Evolutionary conservation across 2,329 filamentous ascomycete genomes (phyloP).

Genomic region (Exutisphaerella laricina): DNA sequence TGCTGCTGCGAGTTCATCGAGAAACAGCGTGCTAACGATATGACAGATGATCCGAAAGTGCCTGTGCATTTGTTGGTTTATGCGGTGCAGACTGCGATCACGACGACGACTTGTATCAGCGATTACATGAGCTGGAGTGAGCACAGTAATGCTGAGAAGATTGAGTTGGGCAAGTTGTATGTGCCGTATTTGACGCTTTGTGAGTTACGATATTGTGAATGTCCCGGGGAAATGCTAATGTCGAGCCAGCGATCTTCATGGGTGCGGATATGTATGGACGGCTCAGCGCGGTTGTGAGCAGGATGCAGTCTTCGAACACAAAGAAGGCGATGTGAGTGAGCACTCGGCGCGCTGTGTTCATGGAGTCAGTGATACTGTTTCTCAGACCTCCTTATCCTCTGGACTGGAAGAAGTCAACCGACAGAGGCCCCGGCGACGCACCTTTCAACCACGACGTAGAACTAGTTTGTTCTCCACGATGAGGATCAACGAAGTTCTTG

Average conservation of each 20-base stretch:
- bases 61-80: conserved; percentile 58
- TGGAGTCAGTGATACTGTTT: too few relatives aligned
- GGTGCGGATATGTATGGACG: conserved; percentile 39
- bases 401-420: too few relatives aligned
- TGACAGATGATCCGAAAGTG: conserved; percentile 50
- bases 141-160: conserved; percentile 43
- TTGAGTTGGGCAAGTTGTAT: conserved; percentile 49
- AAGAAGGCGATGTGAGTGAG: too few relatives aligned
- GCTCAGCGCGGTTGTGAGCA: conserved; percentile 19
- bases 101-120: conserved; percentile 57
- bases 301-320: too few relatives aligned
- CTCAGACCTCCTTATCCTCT: too few relatives aligned
- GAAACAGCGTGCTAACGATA: neutral
- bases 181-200: conserved; percentile 53
- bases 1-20: conserved; percentile 3
- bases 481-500: too few relatives aligned
- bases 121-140: conserved; percentile 55
- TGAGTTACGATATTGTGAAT: conserved; percentile 23
- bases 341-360: too few relatives aligned
- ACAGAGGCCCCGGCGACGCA: too few relatives aligned
- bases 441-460: too few relatives aligned
- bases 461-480: too few relatives aligned
- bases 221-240: conserved; percentile 1
- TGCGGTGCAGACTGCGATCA: conserved; percentile 54
- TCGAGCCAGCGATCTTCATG: conserved; percentile 37